Evolutionary conservation across 768 basidiomycete species (phyloP).

Genomic region (Favolaschia claudopus): DNA sequence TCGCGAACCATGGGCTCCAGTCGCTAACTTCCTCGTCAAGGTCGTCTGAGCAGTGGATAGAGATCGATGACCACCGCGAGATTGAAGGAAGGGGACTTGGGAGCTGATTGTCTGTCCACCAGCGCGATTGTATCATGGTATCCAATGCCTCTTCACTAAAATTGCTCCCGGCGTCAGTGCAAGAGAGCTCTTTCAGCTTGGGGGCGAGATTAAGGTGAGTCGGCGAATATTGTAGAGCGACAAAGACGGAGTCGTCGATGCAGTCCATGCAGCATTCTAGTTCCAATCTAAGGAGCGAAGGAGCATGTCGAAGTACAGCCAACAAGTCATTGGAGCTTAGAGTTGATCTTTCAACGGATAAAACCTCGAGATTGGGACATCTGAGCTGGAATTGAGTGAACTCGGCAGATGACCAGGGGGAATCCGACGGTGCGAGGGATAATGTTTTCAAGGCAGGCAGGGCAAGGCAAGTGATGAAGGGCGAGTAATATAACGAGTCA

Average conservation of each 20-base stretch:
- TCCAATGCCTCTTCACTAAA: not conserved
- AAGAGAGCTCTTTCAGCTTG: not conserved
- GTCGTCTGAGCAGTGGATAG: not conserved
- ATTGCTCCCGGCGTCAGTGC: not conserved
- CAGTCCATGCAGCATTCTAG: not conserved
- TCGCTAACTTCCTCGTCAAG: not conserved
- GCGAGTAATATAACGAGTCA: not conserved
- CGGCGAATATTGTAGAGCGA: not conserved
- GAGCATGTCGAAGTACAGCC: not conserved
- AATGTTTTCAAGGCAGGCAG: not conserved
- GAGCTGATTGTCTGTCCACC: constrained; percentile 1
- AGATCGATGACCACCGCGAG: too few relatives aligned
- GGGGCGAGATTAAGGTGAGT: not conserved
- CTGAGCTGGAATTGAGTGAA: not conserved
- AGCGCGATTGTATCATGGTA: not conserved
- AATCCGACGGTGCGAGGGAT: not conserved
- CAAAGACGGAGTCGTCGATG: not conserved
- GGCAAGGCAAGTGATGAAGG: not conserved
- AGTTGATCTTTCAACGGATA: not conserved
- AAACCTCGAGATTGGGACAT: not conserved
- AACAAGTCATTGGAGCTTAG: not conserved
- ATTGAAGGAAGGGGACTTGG: not conserved
- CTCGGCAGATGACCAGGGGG: not conserved
- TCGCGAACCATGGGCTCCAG: not conserved
- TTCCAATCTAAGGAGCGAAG: not conserved